A percentile compares a stretch with the other conserved stretches of the same genome.
phyloP scores from a whole-genome alignment of 768 basidiomycete species.

The Russula emetica region DNA sequence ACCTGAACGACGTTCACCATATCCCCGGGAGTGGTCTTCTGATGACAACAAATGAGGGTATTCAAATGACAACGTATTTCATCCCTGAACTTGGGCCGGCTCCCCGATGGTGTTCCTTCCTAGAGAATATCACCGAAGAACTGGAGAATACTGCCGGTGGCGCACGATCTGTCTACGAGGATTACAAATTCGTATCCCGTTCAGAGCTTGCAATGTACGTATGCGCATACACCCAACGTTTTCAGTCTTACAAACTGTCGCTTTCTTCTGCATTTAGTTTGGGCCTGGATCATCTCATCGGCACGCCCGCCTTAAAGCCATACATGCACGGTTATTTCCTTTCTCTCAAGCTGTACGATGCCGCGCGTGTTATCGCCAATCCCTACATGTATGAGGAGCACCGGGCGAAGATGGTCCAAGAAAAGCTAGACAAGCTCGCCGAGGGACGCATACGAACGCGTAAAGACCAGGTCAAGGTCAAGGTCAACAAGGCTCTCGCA shows the following conservation, averaged over 20 bases:
- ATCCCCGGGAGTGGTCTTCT: conserved; percentile 84
- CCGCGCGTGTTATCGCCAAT: conserved; percentile 92
- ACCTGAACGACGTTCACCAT: conserved; percentile 89
- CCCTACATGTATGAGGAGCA: conserved; percentile 95
- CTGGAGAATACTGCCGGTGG: conserved; percentile 85
- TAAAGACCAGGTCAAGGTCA: conserved; percentile 60
- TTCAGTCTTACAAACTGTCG: conserved; percentile 6
- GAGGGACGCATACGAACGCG: conserved; percentile 86
- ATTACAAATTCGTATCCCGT: conserved; percentile 95
- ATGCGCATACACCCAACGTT: conserved; percentile 3
- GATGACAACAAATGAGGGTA: conserved; percentile 93
- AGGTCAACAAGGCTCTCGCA: conserved; percentile 83
- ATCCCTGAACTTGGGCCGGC: conserved; percentile 96
- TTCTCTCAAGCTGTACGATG: conserved; percentile 91
- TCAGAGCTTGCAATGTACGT: conserved; percentile 79
- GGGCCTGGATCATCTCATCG: conserved; percentile 91
- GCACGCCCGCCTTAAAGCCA: conserved; percentile 92
- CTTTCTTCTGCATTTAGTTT: conserved; percentile 48
- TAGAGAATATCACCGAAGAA: conserved; percentile 98
- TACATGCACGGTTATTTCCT: conserved; percentile 99
- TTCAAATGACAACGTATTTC: conserved; percentile 91
- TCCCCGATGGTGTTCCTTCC: conserved; percentile 94
- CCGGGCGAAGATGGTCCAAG: conserved; percentile 79
- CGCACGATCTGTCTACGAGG: conserved; percentile 71
- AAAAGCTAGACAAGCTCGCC: conserved; percentile 90